Percentiles rank a stretch among this genome's conserved stretches.
Conservation (phyloP, 2,329 filamentous ascomycete genomes). For the Epichloe typhina region DNA sequence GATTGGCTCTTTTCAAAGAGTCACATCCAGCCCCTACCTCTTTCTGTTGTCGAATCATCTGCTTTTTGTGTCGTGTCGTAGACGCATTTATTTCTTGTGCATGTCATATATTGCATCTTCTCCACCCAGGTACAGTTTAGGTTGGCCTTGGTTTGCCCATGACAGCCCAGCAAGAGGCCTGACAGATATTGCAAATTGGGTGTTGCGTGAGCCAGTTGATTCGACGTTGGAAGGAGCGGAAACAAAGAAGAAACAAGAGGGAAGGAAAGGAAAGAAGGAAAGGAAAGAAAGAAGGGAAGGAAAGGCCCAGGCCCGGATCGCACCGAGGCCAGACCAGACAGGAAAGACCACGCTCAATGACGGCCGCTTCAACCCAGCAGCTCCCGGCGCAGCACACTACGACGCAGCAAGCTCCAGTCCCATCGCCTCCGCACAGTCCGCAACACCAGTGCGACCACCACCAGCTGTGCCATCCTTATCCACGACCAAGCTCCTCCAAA, state of each 20-base stretch:
- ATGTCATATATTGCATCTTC: neutral
- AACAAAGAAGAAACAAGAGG: neutral
- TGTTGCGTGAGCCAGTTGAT: too few species aligned
- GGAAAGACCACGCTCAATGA: neutral
- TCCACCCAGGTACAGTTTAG: too few species aligned
- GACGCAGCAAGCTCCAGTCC: neutral
- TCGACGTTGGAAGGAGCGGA: too few species aligned
- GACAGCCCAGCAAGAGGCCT: neutral
- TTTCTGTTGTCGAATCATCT: neutral
- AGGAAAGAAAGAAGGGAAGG: neutral
- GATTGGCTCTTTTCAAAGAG: neutral
- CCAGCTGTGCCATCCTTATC: conserved; percentile 5
- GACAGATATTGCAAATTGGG: neutral
- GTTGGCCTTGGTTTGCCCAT: neutral
- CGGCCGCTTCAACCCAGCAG: conserved; percentile 1
- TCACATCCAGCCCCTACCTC: neutral
- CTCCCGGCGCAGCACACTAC: neutral
- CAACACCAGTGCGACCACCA: conserved; percentile 4
- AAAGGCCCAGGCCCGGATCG: neutral
- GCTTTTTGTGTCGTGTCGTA: neutral
- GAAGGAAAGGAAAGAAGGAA: neutral
- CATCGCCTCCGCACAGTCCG: neutral
- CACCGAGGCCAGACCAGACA: neutral
- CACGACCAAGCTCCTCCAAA: conserved; percentile 14
- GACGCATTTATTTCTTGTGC: neutral